phyloP scores from a whole-genome alignment of 148 eudicot species.

The Silene latifolia region DNA sequence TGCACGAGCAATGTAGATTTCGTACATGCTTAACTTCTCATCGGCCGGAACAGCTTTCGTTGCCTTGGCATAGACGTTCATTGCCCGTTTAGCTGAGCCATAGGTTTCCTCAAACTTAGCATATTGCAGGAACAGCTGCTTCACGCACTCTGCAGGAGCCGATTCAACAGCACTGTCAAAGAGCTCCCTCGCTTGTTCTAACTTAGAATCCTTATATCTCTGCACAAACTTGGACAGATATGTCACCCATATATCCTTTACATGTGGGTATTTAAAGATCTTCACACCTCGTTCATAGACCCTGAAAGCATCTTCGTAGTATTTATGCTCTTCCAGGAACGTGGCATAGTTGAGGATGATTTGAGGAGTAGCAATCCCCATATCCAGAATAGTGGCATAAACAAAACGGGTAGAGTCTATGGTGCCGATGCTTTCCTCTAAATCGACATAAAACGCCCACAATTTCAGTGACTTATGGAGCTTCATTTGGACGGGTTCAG shows the following conservation, averaged over 20 bases:
- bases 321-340: slow-evolving; percentile 87
- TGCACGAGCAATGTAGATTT: slow-evolving; percentile 87
- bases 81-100: slow-evolving; percentile 85
- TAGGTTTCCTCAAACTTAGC: slow-evolving; percentile 89
- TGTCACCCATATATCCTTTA: slow-evolving; percentile 90
- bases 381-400: slow-evolving; percentile 84
- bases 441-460: slow-evolving; percentile 92
- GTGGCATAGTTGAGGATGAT: slow-evolving; percentile 84
- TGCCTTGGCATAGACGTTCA: slow-evolving; percentile 89
- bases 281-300: slow-evolving; percentile 96
- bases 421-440: slow-evolving; percentile 82
- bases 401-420: slow-evolving; percentile 88
- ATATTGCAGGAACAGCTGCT: slow-evolving; percentile 79
- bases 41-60: slow-evolving; percentile 79
- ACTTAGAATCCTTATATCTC: slow-evolving; percentile 71
- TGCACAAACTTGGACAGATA: slow-evolving; percentile 88
- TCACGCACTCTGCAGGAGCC: slow-evolving; percentile 85
- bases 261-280: slow-evolving; percentile 95
- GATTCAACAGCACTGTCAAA: slow-evolving; percentile 88
- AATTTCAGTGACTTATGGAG: slow-evolving; percentile 73
- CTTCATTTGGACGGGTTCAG: slow-evolving; percentile 90
- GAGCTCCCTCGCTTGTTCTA: slow-evolving; percentile 86
- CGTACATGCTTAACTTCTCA: slow-evolving; percentile 93
- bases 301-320: slow-evolving; percentile 94
- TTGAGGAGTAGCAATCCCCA: slow-evolving; percentile 93